Base-by-base conservation (phyloP, 108 stramenopile species). In the Discostella pseudostelligera region DNA sequence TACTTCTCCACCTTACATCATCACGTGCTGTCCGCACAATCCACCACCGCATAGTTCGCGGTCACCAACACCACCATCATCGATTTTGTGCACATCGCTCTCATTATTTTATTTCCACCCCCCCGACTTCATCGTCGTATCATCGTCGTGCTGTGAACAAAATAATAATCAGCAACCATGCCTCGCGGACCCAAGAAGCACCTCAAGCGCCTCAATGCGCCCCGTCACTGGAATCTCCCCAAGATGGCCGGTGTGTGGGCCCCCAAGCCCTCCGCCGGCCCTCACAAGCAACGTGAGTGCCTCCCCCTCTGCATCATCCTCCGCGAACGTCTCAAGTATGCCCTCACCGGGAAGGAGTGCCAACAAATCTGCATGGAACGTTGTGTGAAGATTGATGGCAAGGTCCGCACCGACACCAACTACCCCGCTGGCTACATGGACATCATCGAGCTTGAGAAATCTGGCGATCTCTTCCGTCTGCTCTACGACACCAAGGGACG, bases 361-460 rank as follows among this genome's bases (percentile, higher is more conserved):
- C 85, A 83, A 79, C 92, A 96, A 84, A 99, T 99, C 81, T 98
- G 97, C 89, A 99, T 99, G 96, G 93, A 98, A 78, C 95, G 97
- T 74, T 92, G 92, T 64, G 96, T 99, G 72, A 93, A 94, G 86
- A 93, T 97, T 53, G 97, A 98, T 67, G 97, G 97, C 65, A 98
- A 98, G 90, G 87, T 99, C 71, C 95, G 99, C 62, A 98, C 99
- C 44, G 99, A 99, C 79, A 69, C 80, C 61, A 96, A 97, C 90
- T 99, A 86, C 89, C 99, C 99, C 45, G 95, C 97, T 32, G 99
- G 99, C 12, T 98, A 99, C 94, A 97, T 97, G 98, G 99, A 99
- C 68, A 96, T 98, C 43, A 80, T 99, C 39, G 80, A 87, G 60
- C 83, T 99, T 55, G 93, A 96, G 48, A 97, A 97, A 89, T 83